Percentiles rank a stretch among this genome's conserved stretches.
Evolutionary conservation across 768 basidiomycete genomes (phyloP).

Genomic region (Saitozyma podzolica): DNA sequence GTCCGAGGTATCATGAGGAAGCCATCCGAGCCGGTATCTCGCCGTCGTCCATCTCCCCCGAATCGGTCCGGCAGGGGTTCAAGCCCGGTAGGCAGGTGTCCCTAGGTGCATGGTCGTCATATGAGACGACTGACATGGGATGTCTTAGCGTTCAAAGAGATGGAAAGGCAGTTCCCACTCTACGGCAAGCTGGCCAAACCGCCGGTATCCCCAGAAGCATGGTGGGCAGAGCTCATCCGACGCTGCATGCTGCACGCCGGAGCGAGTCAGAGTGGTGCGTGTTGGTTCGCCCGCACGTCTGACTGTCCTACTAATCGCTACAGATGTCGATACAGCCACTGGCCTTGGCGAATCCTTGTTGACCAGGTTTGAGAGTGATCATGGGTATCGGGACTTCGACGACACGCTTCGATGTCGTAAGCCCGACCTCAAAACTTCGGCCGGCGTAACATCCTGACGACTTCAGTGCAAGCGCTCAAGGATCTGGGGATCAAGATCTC

Average conservation of each 20-base stretch:
- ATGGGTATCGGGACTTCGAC: conserved; percentile 45
- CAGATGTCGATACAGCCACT: conserved; percentile 31
- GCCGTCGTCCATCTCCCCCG: conserved; percentile 21
- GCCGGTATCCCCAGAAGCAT: conserved; percentile 36
- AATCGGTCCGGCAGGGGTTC: conserved; percentile 38
- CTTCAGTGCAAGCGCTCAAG: conserved; percentile 31
- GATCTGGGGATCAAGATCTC: conserved; percentile 36
- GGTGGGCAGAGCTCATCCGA: conserved; percentile 48
- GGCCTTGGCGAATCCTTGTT: conserved; percentile 34
- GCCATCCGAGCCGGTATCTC: conserved; percentile 37
- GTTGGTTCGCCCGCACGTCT: not conserved
- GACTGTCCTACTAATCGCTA: not conserved
- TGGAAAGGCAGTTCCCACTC: conserved; percentile 29
- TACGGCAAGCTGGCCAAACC: conserved; percentile 40
- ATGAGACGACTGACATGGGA: not conserved
- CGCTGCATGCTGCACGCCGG: conserved; percentile 38
- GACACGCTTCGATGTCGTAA: conserved; percentile 39
- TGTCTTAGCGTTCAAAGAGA: conserved; percentile 37
- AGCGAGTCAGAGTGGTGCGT: conserved; percentile 26
- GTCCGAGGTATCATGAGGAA: conserved; percentile 45
- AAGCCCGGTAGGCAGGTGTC: conserved; percentile 31
- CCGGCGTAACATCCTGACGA: not conserved
- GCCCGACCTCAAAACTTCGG: not conserved
- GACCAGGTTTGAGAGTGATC: conserved; percentile 39
- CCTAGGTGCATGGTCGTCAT: not conserved